These are phyloP conservation scores for Penicillium alfredii DNA, from an alignment of 495 filamentous ascomycete genomes.

Conservation along the genomic window DNA sequence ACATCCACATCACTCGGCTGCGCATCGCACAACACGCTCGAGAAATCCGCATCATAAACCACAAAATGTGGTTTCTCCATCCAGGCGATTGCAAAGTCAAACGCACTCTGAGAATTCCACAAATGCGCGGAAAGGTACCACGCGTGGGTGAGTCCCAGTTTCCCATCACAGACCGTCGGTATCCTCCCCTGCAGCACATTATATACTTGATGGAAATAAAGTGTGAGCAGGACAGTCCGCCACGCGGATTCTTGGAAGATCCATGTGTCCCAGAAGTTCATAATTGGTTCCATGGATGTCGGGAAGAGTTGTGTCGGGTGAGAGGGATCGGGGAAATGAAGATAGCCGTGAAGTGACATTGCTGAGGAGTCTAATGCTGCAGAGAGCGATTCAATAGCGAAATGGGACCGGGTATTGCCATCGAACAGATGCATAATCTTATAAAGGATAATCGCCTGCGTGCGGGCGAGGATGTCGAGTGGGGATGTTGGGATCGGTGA, in stretches of 20 bases:
- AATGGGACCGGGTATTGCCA: slow-evolving; percentile 46
- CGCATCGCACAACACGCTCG: slow-evolving; percentile 23
- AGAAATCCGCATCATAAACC: slow-evolving; percentile 35
- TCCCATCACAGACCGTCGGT: slow-evolving; percentile 26
- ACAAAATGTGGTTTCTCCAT: slow-evolving; percentile 39
- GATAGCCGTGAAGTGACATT: slow-evolving; percentile 9
- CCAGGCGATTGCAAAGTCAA: slow-evolving; percentile 46
- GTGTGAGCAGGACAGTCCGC: slow-evolving; percentile 38
- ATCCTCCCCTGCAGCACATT: slow-evolving; percentile 27
- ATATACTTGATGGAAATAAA: slow-evolving; percentile 35
- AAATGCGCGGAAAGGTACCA: slow-evolving; percentile 43
- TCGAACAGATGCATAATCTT: slow-evolving; percentile 52
- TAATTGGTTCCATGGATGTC: slow-evolving; percentile 17
- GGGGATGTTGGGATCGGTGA: slow-evolving; percentile 24
- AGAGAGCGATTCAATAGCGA: slow-evolving; percentile 41
- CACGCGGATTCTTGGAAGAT: slow-evolving; percentile 43
- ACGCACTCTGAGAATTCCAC: slow-evolving; percentile 38
- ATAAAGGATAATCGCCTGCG: slow-evolving; percentile 32
- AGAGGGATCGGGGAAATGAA: slow-evolving; percentile 16
- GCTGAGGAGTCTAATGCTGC: slow-evolving; percentile 31
- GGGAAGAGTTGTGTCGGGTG: slow-evolving; percentile 9
- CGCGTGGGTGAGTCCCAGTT: slow-evolving; percentile 28
- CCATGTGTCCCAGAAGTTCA: slow-evolving; percentile 39
- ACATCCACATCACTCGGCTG: slow-evolving; percentile 41
- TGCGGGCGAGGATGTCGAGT: slow-evolving; percentile 23